Percentiles rank a stretch among this genome's conserved stretches.
These are phyloP conservation scores for Apiotrichum montevideense DNA, from an alignment of 1,284 basidiomycete genomes.

Conservation along the genomic window DNA sequence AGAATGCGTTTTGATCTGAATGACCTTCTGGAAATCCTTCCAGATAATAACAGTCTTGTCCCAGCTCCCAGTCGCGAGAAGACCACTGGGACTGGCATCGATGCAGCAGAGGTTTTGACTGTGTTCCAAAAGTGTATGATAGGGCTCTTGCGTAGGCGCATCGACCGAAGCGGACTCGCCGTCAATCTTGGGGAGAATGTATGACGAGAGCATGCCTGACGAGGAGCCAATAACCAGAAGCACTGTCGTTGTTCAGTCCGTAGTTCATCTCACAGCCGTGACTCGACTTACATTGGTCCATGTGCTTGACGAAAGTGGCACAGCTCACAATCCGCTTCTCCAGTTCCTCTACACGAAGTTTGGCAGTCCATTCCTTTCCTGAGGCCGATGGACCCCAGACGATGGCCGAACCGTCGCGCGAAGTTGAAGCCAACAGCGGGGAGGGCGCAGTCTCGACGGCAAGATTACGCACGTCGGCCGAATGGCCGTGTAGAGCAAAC, in stretches of 20 bases:
- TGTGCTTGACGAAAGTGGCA: slow-evolving; percentile 31
- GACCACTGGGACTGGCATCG: slow-evolving; percentile 61
- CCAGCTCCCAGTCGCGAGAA: slow-evolving; percentile 93
- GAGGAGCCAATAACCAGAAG: slow-evolving; percentile 78
- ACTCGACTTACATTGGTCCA: slow-evolving; percentile 36
- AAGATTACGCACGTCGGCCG: slow-evolving; percentile 40
- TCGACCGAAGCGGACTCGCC: slow-evolving; percentile 49
- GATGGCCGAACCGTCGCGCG: slow-evolving; percentile 82
- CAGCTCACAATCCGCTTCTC: slow-evolving; percentile 59
- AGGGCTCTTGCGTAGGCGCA: slow-evolving; percentile 59
- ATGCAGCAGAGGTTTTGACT: slow-evolving; percentile 85
- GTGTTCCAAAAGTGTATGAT: slow-evolving; percentile 79
- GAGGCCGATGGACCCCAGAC: slow-evolving; percentile 63
- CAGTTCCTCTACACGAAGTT: slow-evolving; percentile 75
- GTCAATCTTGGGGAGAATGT: slow-evolving; percentile 42
- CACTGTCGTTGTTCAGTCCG: slow-evolving; percentile 50
- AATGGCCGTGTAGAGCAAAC: slow-evolving; percentile 57
- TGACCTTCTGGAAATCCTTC: slow-evolving; percentile 68
- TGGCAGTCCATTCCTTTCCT: slow-evolving; percentile 59
- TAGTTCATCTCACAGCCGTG: too few relatives aligned
- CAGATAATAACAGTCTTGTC: slow-evolving; percentile 95
- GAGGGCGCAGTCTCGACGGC: slow-evolving; percentile 21
- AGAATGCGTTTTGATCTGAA: slow-evolving; percentile 76
- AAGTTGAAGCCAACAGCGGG: slow-evolving; percentile 66
- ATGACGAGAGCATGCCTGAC: slow-evolving; percentile 76